These are phyloP conservation scores for Tylopilus sp. DNA, from an alignment of 1,284 basidiomycete species.

Conservation along the genomic window DNA sequence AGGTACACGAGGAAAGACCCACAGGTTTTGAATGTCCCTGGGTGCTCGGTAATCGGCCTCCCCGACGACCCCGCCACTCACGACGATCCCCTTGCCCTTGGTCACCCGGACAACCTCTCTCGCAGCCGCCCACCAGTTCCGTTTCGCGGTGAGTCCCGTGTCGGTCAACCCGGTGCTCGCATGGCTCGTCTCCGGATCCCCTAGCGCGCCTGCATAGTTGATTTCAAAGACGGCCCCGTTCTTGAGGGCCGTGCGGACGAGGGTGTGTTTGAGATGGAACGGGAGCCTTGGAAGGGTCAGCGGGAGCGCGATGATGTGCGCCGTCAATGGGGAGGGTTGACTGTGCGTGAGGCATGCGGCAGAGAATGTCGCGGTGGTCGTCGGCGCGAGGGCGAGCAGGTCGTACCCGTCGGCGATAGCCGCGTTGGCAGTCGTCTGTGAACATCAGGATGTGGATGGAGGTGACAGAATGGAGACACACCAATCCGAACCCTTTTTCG, in stretches of 20 bases:
- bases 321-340: slow-evolving; percentile 74
- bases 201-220: slow-evolving; percentile 61
- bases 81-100: slow-evolving; percentile 51
- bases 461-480: slow-evolving; percentile 43
- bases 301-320: slow-evolving; percentile 87
- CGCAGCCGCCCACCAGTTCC: slow-evolving; percentile 87
- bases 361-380: no score
- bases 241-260: slow-evolving; percentile 83
- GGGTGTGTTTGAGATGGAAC: slow-evolving; percentile 85
- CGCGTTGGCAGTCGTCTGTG: no score
- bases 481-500: slow-evolving; percentile 85
- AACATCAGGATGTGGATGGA: no score
- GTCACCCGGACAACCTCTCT: no score
- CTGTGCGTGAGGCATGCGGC: no score
- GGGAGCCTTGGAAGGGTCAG: slow-evolving; percentile 83
- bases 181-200: slow-evolving; percentile 60
- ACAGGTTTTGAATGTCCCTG: slow-evolving; percentile 81
- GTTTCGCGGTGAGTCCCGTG: slow-evolving; percentile 64
- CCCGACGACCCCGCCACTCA: slow-evolving; percentile 71
- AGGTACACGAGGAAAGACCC: slow-evolving; percentile 30
- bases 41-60: slow-evolving; percentile 72
- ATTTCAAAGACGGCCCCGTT: slow-evolving; percentile 90
- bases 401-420: no score
- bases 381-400: no score
- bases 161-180: slow-evolving; percentile 61